These are phyloP conservation scores for Mycena maculata DNA, from an alignment of 768 basidiomycete species.

Conservation along the genomic window DNA sequence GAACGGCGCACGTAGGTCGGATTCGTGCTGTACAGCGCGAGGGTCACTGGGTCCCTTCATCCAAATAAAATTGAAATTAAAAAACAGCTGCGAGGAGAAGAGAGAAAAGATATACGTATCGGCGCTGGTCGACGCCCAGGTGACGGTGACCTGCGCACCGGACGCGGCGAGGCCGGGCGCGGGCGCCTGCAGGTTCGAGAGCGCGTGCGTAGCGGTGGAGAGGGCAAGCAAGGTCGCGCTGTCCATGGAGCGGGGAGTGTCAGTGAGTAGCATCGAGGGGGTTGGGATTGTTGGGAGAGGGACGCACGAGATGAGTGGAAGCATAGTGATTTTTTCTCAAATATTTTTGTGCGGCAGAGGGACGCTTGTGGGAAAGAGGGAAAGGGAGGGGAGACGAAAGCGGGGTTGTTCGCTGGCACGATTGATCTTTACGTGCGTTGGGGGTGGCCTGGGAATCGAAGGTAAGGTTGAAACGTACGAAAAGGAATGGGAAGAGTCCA, in stretches of 20 bases:
- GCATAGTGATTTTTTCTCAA: too few relatives aligned
- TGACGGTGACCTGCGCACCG: neutral
- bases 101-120: slow-evolving; percentile 3
- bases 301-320: too few relatives aligned
- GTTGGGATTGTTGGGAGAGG: neutral
- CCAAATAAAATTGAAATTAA: too few relatives aligned
- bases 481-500: neutral
- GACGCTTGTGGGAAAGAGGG: slow-evolving; percentile 2
- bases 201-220: neutral
- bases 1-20: slow-evolving; percentile 1
- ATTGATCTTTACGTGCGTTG: slow-evolving; percentile 26
- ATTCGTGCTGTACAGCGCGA: slow-evolving; percentile 1
- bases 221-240: slow-evolving; percentile 19
- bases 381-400: neutral
- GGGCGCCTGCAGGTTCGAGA: slow-evolving; percentile 20
- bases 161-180: neutral
- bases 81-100: neutral
- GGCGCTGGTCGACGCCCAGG: slow-evolving; percentile 15
- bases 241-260: neutral
- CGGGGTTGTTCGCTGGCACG: neutral
- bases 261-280: neutral
- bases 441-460: slow-evolving; percentile 5
- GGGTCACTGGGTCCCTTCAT: neutral
- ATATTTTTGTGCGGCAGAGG: neutral
- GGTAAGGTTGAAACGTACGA: neutral